Evolutionary conservation across 176 grass and related monocot species (phyloP), one percentile per base, ranked within the genome.

Genomic region (Oryza meridionalis): DNA sequence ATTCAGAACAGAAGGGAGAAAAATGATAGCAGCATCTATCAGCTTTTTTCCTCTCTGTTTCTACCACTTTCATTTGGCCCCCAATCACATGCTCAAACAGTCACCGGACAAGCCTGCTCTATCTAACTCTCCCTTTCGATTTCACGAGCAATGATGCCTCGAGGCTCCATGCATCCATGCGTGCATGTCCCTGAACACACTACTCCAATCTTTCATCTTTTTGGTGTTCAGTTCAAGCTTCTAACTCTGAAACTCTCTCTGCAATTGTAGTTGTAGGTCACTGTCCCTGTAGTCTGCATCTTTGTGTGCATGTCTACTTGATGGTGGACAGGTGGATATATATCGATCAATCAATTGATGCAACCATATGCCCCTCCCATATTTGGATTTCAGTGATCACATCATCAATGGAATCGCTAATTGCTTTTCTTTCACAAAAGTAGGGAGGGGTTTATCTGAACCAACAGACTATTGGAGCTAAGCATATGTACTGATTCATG

Each of bases 1-100:
- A 61, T 61, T 61, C 55, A 61, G 55, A 61, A 61, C 35, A 65
- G 38, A 79, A 69, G 12, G 38, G 7, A 16, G 9, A 42, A 15
- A 59, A 25, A 5, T 26, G 43, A 64, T 71, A 72, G 49, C 1
- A 65, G 25, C 62, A 84, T 42, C 46, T 6, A 65, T 24, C 49
- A 44, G 35, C 45, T 69, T 24, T 69, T 24, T 61, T 19, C 50
- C 37, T 64, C 27, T 50, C 37, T 69, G 51, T 73, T 66, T 29
- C 65, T 77, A 32, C 15, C 64, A 33, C 55, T 14, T 13, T 65
- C 68, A 42, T 10, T 21, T 42, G 49, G 72, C 82, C 59, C 17
- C 40, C n/a, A 55, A 74, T 75, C 89, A 86, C 86, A 92, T 89
- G 90, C 29, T 25, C 38, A 44, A 80, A 83, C 47, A 89, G 83